Evolutionary conservation across 306 rosid genomes (phyloP).

Genomic region (Hippophae rhamnoides): DNA sequence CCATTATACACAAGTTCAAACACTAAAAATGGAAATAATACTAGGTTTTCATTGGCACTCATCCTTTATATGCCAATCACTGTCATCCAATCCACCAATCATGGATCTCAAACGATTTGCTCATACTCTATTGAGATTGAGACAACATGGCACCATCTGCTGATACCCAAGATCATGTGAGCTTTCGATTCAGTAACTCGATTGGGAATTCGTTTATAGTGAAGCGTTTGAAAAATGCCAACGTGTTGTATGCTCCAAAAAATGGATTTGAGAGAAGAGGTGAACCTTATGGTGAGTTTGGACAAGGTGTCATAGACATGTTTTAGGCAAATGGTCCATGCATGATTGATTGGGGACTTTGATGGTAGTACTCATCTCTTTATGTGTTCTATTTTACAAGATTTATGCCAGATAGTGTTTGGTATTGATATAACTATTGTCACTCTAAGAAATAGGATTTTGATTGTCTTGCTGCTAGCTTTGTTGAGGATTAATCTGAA

Average conservation of each 20-base stretch:
- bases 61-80: slow-evolving; percentile 3
- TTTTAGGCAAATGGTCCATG: slow-evolving; percentile 27
- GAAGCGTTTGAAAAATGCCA: slow-evolving; percentile 20
- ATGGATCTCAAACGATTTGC: slow-evolving; percentile 14
- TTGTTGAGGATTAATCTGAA: neutral
- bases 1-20: no score
- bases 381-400: slow-evolving; percentile 22
- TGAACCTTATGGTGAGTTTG: slow-evolving; percentile 14
- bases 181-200: slow-evolving; percentile 20
- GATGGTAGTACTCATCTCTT: slow-evolving; percentile 12
- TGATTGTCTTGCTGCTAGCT: slow-evolving; percentile 13
- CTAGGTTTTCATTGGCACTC: slow-evolving; percentile 2
- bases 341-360: slow-evolving; percentile 29
- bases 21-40: no score
- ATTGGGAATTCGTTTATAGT: slow-evolving; percentile 19
- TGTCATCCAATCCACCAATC: slow-evolving; percentile 1
- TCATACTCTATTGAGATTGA: slow-evolving; percentile 27
- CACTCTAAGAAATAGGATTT: slow-evolving; percentile 1
- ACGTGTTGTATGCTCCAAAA: slow-evolving; percentile 12
- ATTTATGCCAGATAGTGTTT: slow-evolving; percentile 28
- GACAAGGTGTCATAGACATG: slow-evolving; percentile 22
- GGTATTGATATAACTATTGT: slow-evolving; percentile 31
- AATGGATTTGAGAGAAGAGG: slow-evolving; percentile 10
- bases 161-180: slow-evolving; percentile 16
- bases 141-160: slow-evolving; percentile 25